Evolutionary conservation across 495 filamentous ascomycete genomes (phyloP), one percentile per base, ranked within the genome.

Genomic region (Penicillium atrosanguineum): DNA sequence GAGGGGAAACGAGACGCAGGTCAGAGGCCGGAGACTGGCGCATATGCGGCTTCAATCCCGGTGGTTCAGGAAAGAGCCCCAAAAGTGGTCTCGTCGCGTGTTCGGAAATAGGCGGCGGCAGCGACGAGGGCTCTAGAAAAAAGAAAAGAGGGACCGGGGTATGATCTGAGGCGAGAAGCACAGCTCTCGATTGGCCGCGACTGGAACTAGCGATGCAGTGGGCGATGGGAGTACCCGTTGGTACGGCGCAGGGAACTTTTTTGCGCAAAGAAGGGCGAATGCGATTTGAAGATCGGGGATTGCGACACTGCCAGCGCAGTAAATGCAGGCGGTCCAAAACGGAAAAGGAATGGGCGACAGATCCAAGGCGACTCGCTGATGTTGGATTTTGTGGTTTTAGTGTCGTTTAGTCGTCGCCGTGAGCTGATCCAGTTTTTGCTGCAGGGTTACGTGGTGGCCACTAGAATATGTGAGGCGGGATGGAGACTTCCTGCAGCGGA

Each of bases 381-480:
- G 65, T 65, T 67, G 56, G 53, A 57, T 60, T 60, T 49, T n/a
- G 38, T 7, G 44, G 50, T 48, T 60, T 57, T 68, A 68, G 60
- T 69, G 65, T 53, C 58, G 46, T 57, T 61, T 65, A 47, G 47
- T 46, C 28, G 50, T 63, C 57, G 62, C 53, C 20, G 57, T 52
- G 59, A 64, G 65, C 61, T 68, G 64, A 64, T 61, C 60, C 56
- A 52, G 56, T 59, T 40, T 40, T 40, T 62, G 58, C 66, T 73
- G 72, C 69, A 71, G 67, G 59, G 66, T 75, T 75, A 73, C 72
- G 70, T 73, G 70, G 63, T 68, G 61, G 55, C 63, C 63, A 49
- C 59, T 65, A 50, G 46, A 64, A 52, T 59, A 68, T 68, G 62
- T 48, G 57, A 62, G 61, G 47, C 55, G 55, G 59, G 53, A 59